Percentiles rank a stretch among this genome's conserved stretches.
Evolutionary conservation across 495 filamentous ascomycete genomes (phyloP).

Genomic region (Acidomyces sp.): DNA sequence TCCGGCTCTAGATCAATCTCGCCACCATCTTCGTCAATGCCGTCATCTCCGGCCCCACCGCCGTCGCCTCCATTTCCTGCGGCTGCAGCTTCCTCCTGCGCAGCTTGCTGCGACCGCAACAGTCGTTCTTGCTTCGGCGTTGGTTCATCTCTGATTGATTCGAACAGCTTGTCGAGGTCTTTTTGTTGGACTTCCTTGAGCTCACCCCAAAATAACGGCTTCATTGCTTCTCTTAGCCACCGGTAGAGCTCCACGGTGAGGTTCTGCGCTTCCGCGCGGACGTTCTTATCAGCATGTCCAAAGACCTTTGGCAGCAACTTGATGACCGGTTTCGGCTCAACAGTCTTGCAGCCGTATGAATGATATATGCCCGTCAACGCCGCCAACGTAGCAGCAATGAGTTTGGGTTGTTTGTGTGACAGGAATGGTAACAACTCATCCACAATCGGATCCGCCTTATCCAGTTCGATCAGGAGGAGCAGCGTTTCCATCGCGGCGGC

Average conservation of each 20-base stretch:
- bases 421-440: slow-evolving; percentile 81
- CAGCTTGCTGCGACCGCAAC: slow-evolving; percentile 79
- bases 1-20: slow-evolving; percentile 63
- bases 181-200: slow-evolving; percentile 91
- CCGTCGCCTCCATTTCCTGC: slow-evolving; percentile 37
- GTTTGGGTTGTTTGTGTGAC: slow-evolving; percentile 86
- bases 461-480: slow-evolving; percentile 78
- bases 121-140: slow-evolving; percentile 80
- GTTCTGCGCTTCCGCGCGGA: slow-evolving; percentile 84
- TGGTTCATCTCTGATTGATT: slow-evolving; percentile 77
- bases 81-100: slow-evolving; percentile 52
- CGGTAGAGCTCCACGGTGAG: slow-evolving; percentile 89
- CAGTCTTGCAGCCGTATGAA: slow-evolving; percentile 89
- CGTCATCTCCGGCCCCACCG: slow-evolving; percentile 38
- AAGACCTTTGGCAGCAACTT: slow-evolving; percentile 85
- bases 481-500: slow-evolving; percentile 74
- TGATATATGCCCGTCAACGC: slow-evolving; percentile 75
- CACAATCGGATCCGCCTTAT: slow-evolving; percentile 71
- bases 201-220: slow-evolving; percentile 92
- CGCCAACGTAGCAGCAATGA: slow-evolving; percentile 71
- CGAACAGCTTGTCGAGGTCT: slow-evolving; percentile 88
- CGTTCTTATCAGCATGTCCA: slow-evolving; percentile 96
- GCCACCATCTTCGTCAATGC: slow-evolving; percentile 57
- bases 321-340: slow-evolving; percentile 89
- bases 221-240: slow-evolving; percentile 97